Evolutionary conservation across 2,329 filamentous ascomycete species (phyloP).

Genomic region (Penicillium polonicum): DNA sequence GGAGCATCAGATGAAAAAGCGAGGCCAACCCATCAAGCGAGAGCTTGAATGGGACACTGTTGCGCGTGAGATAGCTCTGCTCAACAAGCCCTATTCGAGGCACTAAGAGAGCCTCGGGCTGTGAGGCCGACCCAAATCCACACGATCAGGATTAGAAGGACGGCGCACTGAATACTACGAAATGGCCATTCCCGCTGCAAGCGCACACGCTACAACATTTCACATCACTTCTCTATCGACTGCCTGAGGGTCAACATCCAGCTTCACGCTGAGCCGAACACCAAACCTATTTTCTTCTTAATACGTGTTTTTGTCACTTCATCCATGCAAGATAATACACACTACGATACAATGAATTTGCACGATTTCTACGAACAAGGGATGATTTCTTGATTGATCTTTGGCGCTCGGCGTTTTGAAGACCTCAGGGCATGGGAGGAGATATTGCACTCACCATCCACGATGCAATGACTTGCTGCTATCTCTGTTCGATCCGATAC

Average conservation of each 20-base stretch:
- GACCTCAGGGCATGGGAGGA: slow-evolving; percentile 10
- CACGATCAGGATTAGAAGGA: neutral
- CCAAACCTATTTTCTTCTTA: slow-evolving; percentile 1
- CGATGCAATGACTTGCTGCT: slow-evolving; percentile 4
- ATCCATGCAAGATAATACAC: neutral
- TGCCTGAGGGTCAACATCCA: neutral
- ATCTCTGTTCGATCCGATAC: neutral
- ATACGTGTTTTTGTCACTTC: slow-evolving; percentile 10
- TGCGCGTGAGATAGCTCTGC: slow-evolving; percentile 82
- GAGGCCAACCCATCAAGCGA: slow-evolving; percentile 58
- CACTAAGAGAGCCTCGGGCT: slow-evolving; percentile 22
- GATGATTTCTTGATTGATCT: slow-evolving; percentile 15
- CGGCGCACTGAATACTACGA: too few relatives aligned
- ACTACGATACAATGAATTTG: slow-evolving; percentile 16
- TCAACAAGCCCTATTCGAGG: slow-evolving; percentile 91
- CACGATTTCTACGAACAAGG: slow-evolving; percentile 21
- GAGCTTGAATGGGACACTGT: slow-evolving; percentile 92
- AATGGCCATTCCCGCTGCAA: neutral
- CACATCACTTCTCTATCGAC: neutral
- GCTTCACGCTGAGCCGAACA: neutral
- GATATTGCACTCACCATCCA: slow-evolving; percentile 8
- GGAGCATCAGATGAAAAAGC: slow-evolving; percentile 64
- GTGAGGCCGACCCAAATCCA: neutral
- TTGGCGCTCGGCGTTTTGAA: slow-evolving; percentile 21
- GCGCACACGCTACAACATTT: neutral